Evolutionary conservation across 2,329 filamentous ascomycete species (phyloP), one percentile per base, ranked within the genome.

Genomic region (Ophiocordyceps unilateralis): DNA sequence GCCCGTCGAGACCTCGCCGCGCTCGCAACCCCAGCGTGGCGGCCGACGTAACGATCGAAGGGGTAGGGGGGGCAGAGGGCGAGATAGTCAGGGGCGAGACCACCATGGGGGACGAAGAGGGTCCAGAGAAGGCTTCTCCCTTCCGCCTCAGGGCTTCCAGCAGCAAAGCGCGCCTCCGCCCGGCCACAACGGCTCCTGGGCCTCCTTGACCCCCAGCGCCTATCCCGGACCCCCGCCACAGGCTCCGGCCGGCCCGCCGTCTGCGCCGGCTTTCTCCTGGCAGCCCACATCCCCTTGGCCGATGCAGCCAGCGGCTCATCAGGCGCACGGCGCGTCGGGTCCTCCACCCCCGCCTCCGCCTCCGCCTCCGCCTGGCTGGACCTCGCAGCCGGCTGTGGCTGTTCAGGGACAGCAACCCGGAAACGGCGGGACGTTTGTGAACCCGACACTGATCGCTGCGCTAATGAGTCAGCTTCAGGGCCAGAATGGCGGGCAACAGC

Each of bases 381-480:
- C 42, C 8, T 39, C 10, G 17, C 58, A 56, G 54, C 56, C 55
- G 53, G 53, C 53, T 21, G 50, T 55, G 53, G 53, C 53, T 21
- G 50, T 55, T 36, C 54, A 57, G 45, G 51, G 46, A 39, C 61
- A 61, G 30, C 48, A 50, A 39, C 48, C 61, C 36, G 53, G 63
- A 15, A 30, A 56, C 56, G 39, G 61, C 40, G 67, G 47, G 8
- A 61, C 68, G 10, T 72, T 72, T 49, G 66, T 76, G 46, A 78
- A 76, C 48, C 75, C 75, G 4, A 66, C 70, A 1, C 70, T 79
- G 53, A 64, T 78, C 45, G 66, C 69, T 36, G 67, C 64, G 4
- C 47, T 69, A 30, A 64, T 70, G 57, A 61, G 54, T 34, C 66
- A 68, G 45, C 63, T 65, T 55, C 62, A 64, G 48, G 53, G 12